Percentiles rank a stretch among this genome's conserved stretches.
These are phyloP conservation scores for Picea glauca DNA, from an alignment of 75 land plant genomes.

Conservation along the genomic window DNA sequence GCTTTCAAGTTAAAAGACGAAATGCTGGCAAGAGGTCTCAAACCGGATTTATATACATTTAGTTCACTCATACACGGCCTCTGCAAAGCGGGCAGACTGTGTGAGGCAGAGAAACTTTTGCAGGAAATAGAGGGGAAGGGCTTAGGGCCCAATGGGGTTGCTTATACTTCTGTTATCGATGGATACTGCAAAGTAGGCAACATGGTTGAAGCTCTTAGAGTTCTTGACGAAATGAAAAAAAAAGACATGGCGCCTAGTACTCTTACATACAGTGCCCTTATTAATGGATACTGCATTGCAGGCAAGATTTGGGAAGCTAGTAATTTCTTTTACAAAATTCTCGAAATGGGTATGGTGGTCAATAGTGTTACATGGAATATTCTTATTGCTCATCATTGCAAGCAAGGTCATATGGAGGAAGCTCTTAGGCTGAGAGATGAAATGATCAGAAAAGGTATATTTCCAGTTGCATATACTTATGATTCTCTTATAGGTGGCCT, in stretches of 20 bases:
- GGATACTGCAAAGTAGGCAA: constrained; percentile 22
- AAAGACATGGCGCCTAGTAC: constrained; percentile 22
- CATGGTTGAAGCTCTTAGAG: constrained; percentile 21
- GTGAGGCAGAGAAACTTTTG: constrained; percentile 43
- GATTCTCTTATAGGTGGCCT: constrained; percentile 43
- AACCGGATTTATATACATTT: constrained; percentile 42
- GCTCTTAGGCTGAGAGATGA: constrained; percentile 30
- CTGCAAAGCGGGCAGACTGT: constrained; percentile 43
- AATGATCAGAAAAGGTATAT: constrained; percentile 30
- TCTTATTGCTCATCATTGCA: constrained; percentile 33
- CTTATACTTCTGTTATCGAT: constrained; percentile 41
- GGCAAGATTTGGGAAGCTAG: constrained; percentile 28
- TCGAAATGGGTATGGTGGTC: constrained; percentile 29
- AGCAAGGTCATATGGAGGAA: constrained; percentile 22
- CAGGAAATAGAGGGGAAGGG: constrained; percentile 46
- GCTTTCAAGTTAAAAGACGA: constrained; percentile 42
- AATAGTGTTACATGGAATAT: constrained; percentile 39
- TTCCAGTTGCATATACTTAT: constrained; percentile 44
- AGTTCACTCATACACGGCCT: constrained; percentile 41
- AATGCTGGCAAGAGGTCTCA: constrained; percentile 32
- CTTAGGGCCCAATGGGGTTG: constrained; percentile 30
- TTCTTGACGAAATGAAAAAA: constrained; percentile 38
- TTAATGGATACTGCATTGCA: constrained; percentile 36
- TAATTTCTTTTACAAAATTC: constrained; percentile 30
- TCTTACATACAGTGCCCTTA: constrained; percentile 28